Evolutionary conservation across 352 stramenopile genomes (phyloP).

Genomic region (Plasmopara muralis): DNA sequence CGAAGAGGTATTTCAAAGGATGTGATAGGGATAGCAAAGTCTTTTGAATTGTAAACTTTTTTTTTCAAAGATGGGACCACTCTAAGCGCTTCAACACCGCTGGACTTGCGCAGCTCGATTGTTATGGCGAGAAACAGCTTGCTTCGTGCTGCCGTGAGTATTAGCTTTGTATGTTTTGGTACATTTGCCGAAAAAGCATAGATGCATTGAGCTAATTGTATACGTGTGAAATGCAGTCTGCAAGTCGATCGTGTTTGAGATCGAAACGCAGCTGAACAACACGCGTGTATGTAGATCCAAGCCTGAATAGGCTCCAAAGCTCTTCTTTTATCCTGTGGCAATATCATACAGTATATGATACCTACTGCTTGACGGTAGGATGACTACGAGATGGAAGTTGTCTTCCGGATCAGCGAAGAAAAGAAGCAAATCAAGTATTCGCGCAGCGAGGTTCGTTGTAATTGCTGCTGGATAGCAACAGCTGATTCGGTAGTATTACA

Average conservation of each 20-base stretch:
- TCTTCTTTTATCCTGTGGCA: no score
- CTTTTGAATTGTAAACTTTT: not conserved
- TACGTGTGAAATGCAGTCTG: slow-evolving; percentile 37
- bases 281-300: slow-evolving; percentile 25
- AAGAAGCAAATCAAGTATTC: slow-evolving; percentile 84
- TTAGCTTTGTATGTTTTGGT: not conserved
- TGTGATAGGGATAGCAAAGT: not conserved
- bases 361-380: slow-evolving; percentile 25
- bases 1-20: slow-evolving; percentile 30
- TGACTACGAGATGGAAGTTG: slow-evolving; percentile 77
- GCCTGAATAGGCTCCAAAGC: not conserved
- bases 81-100: slow-evolving; percentile 70
- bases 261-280: slow-evolving; percentile 75
- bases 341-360: not conserved
- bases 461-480: no score
- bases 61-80: slow-evolving; percentile 54
- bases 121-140: slow-evolving; percentile 39
- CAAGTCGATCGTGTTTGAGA: slow-evolving; percentile 75
- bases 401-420: slow-evolving; percentile 83
- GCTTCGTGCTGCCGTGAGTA: slow-evolving; percentile 72
- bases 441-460: slow-evolving; percentile 50
- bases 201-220: not conserved
- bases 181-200: not conserved
- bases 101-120: slow-evolving; percentile 57
- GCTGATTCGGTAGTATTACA: no score